Base-by-base conservation (phyloP, 345 rosid species). In the Aethionema arabicum region DNA sequence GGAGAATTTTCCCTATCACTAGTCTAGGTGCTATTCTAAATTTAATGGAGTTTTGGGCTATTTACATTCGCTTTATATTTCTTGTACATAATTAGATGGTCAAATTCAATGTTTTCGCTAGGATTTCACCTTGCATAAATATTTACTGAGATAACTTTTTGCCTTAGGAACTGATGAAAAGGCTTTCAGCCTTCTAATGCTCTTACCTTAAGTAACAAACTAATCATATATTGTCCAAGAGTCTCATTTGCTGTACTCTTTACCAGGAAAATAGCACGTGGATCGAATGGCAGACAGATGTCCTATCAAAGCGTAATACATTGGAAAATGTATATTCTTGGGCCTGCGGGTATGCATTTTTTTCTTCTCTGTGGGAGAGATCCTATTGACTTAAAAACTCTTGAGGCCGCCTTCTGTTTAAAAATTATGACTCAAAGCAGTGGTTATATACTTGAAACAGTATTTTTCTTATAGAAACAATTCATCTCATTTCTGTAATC, bases 281-380 rank as follows among this genome's bases (percentile, higher is more conserved):
- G 97, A 69, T 54, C 71, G 88, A 85, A 32, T 87, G 92, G 95
- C 88, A 83, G 44, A 62, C 79, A 39, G 81, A 78, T 81, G 79
- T 83, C 39, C 75, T 90, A 51, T 77, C 85, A 40, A 81, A 85
- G 69, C 88, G 97, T 50, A 90, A 90, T 72, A 76, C 85, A 3
- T 73, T 84, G 76, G 97, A 90, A 78, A 90, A 90, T 71, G 85
- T 85, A 15, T 83, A 78, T 67, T 85, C 87, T 56, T 90, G 97
- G 97, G 82, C 84, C 32, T 90, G 97, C 52, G 96, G 98, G 98
- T 91, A 75, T 53, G 90, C 77, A 66, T 48, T 45, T 52, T 31
- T 44, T 42, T 5, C n/a, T 47, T 52, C 16, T 63, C 30, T 61
- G 31, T 11, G 29, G 16, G 49, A 5, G 46, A 42, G 59, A 14